Evolutionary conservation across 2,329 filamentous ascomycete genomes (phyloP).

Genomic region (Fusarium torulosum): DNA sequence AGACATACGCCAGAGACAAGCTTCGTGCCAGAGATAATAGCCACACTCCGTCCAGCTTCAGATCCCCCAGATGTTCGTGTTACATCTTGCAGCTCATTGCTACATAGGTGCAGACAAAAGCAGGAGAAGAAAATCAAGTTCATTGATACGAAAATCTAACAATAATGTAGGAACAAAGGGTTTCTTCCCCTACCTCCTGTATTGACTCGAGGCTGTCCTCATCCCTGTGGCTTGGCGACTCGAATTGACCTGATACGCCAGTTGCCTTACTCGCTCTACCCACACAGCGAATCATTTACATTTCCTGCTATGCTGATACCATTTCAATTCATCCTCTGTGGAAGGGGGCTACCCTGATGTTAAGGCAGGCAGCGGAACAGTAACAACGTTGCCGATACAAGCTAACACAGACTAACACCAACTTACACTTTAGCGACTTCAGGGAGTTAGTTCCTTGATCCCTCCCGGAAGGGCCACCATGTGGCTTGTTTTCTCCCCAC

Average conservation of each 20-base stretch:
- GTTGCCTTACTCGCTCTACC: background rate
- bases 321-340: constrained; percentile 1
- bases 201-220: constrained; percentile 2
- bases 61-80: background rate
- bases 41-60: constrained; percentile 14
- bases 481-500: constrained; percentile 44
- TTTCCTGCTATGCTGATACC: constrained; percentile 9
- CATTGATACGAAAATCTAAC: background rate
- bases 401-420: constrained; percentile 4
- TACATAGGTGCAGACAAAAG: background rate
- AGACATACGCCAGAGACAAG: constrained; percentile 17
- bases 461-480: constrained; percentile 19
- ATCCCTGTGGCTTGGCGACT: constrained; percentile 14
- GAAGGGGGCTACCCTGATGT: background rate
- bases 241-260: constrained; percentile 3
- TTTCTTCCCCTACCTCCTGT: background rate
- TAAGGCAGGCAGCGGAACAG: constrained; percentile 10
- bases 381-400: background rate
- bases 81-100: background rate
- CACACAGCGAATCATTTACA: constrained; percentile 12
- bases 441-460: constrained; percentile 35
- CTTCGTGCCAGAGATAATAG: constrained; percentile 3
- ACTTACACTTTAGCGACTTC: constrained; percentile 27
- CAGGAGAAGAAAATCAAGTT: background rate
- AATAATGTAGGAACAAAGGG: background rate